These are phyloP conservation scores for Apodospora peruviana DNA, from an alignment of 495 filamentous ascomycete genomes.

Conservation along the genomic window DNA sequence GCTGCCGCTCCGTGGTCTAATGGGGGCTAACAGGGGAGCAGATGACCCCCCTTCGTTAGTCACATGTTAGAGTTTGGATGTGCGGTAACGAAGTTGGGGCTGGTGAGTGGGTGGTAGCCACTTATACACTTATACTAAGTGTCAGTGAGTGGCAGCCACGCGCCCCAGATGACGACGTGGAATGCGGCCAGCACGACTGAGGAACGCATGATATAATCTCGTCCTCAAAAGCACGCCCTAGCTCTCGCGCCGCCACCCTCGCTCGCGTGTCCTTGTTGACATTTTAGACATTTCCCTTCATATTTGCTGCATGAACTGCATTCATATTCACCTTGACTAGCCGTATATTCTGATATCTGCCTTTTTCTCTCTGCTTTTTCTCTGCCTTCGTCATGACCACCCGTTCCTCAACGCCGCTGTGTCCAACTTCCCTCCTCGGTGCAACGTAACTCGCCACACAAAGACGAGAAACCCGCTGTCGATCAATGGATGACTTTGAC, in stretches of 20 bases:
- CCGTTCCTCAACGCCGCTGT: not conserved
- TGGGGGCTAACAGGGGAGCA: not conserved
- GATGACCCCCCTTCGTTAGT: not conserved
- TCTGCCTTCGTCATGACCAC: slow-evolving; percentile 1
- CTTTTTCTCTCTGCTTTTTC: not conserved
- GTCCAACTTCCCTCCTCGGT: not conserved
- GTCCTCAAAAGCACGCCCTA: not conserved
- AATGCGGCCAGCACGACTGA: not conserved
- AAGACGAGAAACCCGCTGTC: too few species aligned
- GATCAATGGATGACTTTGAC: slow-evolving; percentile 6
- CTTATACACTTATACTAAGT: too few species aligned
- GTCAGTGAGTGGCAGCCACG: not conserved
- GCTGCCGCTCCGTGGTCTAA: too few species aligned
- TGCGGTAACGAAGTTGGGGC: too few species aligned
- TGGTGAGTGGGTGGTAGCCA: too few species aligned
- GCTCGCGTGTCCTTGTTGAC: not conserved
- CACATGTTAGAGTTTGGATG: not conserved
- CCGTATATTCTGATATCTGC: not conserved
- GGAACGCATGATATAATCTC: slow-evolving; percentile 1
- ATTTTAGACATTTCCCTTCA: not conserved
- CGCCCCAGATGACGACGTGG: not conserved
- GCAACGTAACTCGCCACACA: not conserved
- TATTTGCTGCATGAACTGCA: not conserved
- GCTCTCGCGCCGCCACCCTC: not conserved
- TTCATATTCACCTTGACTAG: not conserved